Evolutionary conservation across 2,329 filamentous ascomycete genomes (phyloP).

Genomic region (Grosmannia serpens): DNA sequence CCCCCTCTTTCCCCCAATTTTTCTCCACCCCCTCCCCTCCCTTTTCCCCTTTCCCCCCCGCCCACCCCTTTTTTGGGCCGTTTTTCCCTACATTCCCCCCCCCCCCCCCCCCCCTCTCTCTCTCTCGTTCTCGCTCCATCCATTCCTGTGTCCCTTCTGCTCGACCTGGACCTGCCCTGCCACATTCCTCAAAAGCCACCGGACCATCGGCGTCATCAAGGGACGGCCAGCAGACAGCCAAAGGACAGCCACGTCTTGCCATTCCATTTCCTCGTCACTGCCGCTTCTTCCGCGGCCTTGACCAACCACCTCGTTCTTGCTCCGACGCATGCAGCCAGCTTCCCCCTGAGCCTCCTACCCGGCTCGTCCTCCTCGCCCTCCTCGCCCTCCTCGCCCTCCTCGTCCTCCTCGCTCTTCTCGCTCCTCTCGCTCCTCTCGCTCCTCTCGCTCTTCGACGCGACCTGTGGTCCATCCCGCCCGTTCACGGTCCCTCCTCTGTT

Average conservation of each 20-base stretch:
- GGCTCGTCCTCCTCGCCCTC: constrained; percentile 12
- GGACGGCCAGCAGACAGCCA: not conserved
- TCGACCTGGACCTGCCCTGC: not conserved
- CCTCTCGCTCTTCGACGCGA: constrained; percentile 9
- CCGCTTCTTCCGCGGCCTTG: not conserved
- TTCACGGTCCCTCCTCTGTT: not conserved
- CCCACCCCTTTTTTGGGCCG: too few species aligned
- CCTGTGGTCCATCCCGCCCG: not conserved
- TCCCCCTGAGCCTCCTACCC: not conserved
- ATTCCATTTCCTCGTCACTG: not conserved
- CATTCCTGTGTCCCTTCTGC: not conserved
- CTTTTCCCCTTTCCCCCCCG: too few species aligned
- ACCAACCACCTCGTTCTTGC: not conserved
- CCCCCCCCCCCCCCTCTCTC: not conserved
- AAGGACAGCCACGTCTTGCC: not conserved
- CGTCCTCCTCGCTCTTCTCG: not conserved
- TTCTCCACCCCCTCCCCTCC: too few species aligned
- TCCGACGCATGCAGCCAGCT: not conserved
- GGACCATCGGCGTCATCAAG: not conserved
- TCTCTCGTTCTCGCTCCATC: not conserved
- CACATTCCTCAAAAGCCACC: not conserved
- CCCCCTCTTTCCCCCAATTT: too few species aligned
- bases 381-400: too few species aligned
- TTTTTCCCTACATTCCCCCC: too few species aligned
- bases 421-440: too few species aligned